A percentile compares a stretch with the other conserved stretches of the same genome.
phyloP scores from a whole-genome alignment of 2,329 filamentous ascomycete genomes.

The Talaromyces sp. region DNA sequence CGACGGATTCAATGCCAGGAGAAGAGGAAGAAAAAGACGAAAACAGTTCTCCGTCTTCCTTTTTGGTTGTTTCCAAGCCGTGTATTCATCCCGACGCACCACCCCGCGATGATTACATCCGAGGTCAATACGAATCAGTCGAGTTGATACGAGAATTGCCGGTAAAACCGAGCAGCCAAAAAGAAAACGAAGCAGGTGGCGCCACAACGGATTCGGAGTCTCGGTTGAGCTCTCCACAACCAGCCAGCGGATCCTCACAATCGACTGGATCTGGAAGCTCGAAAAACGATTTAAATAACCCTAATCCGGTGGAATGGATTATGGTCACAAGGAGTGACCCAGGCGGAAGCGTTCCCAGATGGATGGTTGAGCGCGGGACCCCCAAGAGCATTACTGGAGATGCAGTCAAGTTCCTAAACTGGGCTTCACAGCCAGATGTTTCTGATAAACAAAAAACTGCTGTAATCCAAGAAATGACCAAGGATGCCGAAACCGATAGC shows the following conservation, averaged over 20 bases:
- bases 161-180: background rate
- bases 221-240: background rate
- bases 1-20: slow-evolving; percentile 46
- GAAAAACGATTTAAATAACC: slow-evolving; percentile 22
- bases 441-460: background rate
- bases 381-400: slow-evolving; percentile 75
- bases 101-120: slow-evolving; percentile 66
- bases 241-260: background rate
- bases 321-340: slow-evolving; percentile 90
- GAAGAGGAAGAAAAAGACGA: slow-evolving; percentile 18
- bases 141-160: slow-evolving; percentile 80
- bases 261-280: background rate
- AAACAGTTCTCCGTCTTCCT: slow-evolving; percentile 51
- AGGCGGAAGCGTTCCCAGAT: slow-evolving; percentile 79
- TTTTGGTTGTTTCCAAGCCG: slow-evolving; percentile 83
- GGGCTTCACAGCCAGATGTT: slow-evolving; percentile 54
- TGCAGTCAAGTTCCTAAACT: slow-evolving; percentile 75
- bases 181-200: background rate
- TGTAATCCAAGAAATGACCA: slow-evolving; percentile 7
- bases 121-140: slow-evolving; percentile 84
- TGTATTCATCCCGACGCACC: slow-evolving; percentile 71
- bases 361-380: slow-evolving; percentile 86
- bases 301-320: slow-evolving; percentile 76
- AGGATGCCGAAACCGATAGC: background rate
- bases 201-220: background rate